phyloP scores from a whole-genome alignment of 139 green algal species.

The Parachlorella kessleri region DNA sequence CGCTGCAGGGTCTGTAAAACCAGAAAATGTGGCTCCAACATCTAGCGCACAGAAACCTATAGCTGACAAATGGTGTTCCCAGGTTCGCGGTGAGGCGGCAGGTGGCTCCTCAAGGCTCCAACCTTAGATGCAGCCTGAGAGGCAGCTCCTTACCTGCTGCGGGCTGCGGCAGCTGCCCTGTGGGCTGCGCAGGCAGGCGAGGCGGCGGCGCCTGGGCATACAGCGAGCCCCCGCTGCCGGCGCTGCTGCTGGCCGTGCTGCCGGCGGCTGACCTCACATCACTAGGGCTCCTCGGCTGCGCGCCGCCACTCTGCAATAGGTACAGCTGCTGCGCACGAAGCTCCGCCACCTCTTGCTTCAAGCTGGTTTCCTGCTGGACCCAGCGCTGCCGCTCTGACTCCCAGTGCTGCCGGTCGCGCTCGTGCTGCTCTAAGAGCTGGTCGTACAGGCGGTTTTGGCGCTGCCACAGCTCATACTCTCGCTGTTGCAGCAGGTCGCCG shows the following conservation, averaged over 20 bases:
- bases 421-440: conserved; percentile 15
- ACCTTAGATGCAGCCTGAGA: too few relatives aligned
- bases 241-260: not conserved
- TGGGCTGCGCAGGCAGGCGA: not conserved
- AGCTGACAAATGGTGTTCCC: too few relatives aligned
- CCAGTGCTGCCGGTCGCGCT: conserved; percentile 7
- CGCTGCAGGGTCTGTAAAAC: too few relatives aligned
- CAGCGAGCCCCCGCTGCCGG: not conserved
- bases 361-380: conserved; percentile 16
- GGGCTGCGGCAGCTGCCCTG: not conserved
- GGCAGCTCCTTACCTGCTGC: not conserved
- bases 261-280: not conserved
- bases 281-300: too few relatives aligned
- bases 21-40: too few relatives aligned
- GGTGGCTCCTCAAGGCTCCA: too few relatives aligned
- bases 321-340: conserved; percentile 35
- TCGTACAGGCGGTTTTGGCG: conserved; percentile 29
- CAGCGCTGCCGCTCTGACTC: conserved; percentile 10
- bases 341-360: conserved; percentile 30
- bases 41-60: too few relatives aligned
- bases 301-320: not conserved
- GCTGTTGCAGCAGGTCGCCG: conserved; percentile 17
- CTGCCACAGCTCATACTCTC: conserved; percentile 43
- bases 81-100: too few relatives aligned
- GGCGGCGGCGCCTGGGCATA: not conserved